These are phyloP conservation scores for Neonectria coccinea DNA, from an alignment of 2,329 filamentous ascomycete genomes.

Conservation along the genomic window DNA sequence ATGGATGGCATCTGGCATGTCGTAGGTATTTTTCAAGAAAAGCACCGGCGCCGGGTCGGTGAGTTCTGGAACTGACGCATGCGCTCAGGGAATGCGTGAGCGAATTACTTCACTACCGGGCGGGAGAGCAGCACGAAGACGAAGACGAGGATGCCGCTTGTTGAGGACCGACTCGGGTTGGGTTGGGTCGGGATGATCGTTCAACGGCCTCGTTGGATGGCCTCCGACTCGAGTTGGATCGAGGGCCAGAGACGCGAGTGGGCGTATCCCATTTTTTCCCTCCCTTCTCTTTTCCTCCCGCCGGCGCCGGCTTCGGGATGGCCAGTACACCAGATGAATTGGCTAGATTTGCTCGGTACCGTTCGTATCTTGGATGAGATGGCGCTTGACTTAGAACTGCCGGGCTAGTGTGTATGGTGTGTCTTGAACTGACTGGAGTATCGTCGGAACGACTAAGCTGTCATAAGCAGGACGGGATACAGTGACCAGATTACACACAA, in stretches of 20 bases:
- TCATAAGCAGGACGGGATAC: conserved; percentile 9
- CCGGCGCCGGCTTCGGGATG: background rate
- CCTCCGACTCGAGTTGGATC: conserved; percentile 27
- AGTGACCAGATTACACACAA: background rate
- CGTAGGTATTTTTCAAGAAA: too few relatives aligned
- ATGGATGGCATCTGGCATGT: background rate
- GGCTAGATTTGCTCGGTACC: conserved; percentile 1
- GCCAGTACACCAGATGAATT: background rate
- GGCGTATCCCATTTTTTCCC: conserved; percentile 1
- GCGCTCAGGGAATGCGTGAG: background rate
- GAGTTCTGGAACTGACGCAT: background rate
- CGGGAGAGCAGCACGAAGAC: background rate
- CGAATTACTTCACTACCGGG: background rate
- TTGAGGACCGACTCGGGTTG: conserved; percentile 20
- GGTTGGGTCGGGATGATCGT: conserved; percentile 20
- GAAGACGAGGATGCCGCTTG: conserved; percentile 14
- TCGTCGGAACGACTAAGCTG: conserved; percentile 14
- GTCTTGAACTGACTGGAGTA: conserved; percentile 1
- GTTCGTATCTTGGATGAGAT: conserved; percentile 13
- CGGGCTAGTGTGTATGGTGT: background rate
- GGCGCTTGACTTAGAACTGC: conserved; percentile 6
- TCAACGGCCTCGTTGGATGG: conserved; percentile 12
- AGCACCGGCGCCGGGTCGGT: background rate
- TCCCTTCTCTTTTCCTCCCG: background rate
- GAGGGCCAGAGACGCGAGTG: conserved; percentile 22